These are phyloP conservation scores for Stachybotrys elegans DNA, from an alignment of 2,329 filamentous ascomycete species.

Conservation along the genomic window DNA sequence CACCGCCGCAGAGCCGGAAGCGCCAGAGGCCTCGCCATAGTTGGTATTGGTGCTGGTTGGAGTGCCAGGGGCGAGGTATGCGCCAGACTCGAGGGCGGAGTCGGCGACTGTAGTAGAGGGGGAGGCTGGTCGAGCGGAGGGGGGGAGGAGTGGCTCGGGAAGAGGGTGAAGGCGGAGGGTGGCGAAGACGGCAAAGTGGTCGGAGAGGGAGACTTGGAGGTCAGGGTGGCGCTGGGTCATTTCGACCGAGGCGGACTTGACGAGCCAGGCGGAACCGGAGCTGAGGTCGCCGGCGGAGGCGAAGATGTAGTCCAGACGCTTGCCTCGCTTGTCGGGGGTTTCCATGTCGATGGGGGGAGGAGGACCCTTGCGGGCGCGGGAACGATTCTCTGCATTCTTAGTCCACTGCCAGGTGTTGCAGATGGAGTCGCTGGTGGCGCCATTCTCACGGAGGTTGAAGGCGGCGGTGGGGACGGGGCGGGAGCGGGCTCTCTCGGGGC, in stretches of 20 bases:
- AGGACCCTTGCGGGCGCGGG: slow-evolving; percentile 51
- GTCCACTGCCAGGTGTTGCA: slow-evolving; percentile 95
- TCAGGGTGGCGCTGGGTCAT: slow-evolving; percentile 79
- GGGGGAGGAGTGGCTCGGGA: slow-evolving; percentile 9
- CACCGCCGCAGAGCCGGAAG: too few relatives aligned
- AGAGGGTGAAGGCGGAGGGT: slow-evolving; percentile 47
- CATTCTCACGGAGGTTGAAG: slow-evolving; percentile 75
- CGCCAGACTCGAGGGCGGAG: slow-evolving; percentile 17
- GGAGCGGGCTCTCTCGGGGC: slow-evolving; percentile 60
- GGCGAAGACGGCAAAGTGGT: slow-evolving; percentile 89
- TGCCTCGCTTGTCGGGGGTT: slow-evolving; percentile 67
- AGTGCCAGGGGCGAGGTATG: slow-evolving; percentile 17
- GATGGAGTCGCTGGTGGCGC: slow-evolving; percentile 78
- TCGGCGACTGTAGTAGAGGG: slow-evolving; percentile 10
- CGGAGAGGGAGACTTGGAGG: slow-evolving; percentile 80
- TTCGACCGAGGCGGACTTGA: slow-evolving; percentile 66
- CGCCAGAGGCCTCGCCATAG: slow-evolving; percentile 13
- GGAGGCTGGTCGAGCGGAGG: slow-evolving; percentile 8
- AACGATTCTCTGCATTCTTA: slow-evolving; percentile 60
- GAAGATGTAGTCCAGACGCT: slow-evolving; percentile 93
- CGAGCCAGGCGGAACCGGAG: slow-evolving; percentile 53
- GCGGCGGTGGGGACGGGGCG: slow-evolving; percentile 68
- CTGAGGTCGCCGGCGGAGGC: slow-evolving; percentile 49
- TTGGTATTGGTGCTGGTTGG: slow-evolving; percentile 12
- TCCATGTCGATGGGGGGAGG: slow-evolving; percentile 51